These are phyloP conservation scores for Apiospora saccharicola DNA, from an alignment of 2,329 filamentous ascomycete species.

Conservation along the genomic window DNA sequence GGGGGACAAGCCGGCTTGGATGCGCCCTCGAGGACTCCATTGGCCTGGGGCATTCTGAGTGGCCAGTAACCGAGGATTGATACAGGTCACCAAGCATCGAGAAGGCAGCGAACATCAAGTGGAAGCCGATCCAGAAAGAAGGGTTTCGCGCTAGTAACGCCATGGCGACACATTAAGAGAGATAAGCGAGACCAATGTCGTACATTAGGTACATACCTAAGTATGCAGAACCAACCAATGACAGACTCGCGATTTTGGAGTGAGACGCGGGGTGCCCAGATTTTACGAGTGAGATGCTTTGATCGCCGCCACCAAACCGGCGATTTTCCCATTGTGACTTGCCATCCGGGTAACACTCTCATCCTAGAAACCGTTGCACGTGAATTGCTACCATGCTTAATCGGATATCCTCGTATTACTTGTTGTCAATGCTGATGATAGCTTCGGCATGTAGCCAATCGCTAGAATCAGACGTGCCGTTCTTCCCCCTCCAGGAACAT, in stretches of 20 bases:
- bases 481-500: conserved; percentile 46
- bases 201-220: not conserved
- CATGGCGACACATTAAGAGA: not conserved
- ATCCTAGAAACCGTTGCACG: too few species aligned
- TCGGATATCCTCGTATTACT: too few species aligned
- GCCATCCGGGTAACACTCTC: not conserved
- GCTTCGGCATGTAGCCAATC: not conserved
- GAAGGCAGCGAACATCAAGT: too few species aligned
- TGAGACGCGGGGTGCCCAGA: not conserved
- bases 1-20: too few species aligned
- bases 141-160: not conserved
- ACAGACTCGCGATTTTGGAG: not conserved
- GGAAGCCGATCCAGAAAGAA: too few species aligned
- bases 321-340: not conserved
- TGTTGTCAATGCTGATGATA: not conserved
- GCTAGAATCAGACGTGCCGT: not conserved
- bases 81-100: too few species aligned
- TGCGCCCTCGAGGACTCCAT: too few species aligned
- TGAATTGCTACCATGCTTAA: not conserved
- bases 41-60: too few species aligned
- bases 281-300: not conserved
- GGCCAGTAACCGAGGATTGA: too few species aligned
- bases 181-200: not conserved
- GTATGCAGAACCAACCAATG: not conserved
- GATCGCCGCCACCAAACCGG: not conserved